These are phyloP conservation scores for Cyphellophora attinorum DNA, from an alignment of 2,329 filamentous ascomycete genomes.

Conservation along the genomic window DNA sequence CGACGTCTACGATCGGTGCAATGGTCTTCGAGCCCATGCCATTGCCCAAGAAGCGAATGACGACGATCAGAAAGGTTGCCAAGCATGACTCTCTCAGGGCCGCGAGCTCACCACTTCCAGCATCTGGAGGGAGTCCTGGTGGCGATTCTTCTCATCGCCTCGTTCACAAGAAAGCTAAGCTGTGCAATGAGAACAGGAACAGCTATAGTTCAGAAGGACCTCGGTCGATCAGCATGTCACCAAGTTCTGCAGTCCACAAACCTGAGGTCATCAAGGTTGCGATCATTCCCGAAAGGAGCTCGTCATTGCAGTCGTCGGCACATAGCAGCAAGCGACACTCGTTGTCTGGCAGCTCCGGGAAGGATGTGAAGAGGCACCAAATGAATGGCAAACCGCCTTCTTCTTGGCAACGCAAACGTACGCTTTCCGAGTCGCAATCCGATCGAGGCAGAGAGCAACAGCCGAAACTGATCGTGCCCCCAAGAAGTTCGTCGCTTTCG, in stretches of 20 bases:
- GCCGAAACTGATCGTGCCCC: conserved; percentile 26
- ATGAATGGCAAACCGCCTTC: conserved; percentile 25
- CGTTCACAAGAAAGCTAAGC: conserved; percentile 40
- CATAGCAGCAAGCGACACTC: conserved; percentile 29
- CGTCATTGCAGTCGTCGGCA: conserved; percentile 31
- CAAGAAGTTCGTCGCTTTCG: conserved; percentile 35
- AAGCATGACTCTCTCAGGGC: conserved; percentile 43
- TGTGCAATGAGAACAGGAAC: conserved; percentile 36
- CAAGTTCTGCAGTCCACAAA: conserved; percentile 21
- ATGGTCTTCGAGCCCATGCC: conserved; percentile 39
- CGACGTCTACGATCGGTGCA: conserved; percentile 46
- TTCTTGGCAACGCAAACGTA: conserved; percentile 25
- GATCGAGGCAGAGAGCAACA: conserved; percentile 22
- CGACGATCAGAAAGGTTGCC: conserved; percentile 43
- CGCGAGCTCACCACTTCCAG: conserved; percentile 33
- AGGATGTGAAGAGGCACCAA: conserved; percentile 24
- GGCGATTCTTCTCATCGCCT: conserved; percentile 39
- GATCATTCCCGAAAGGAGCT: conserved; percentile 37
- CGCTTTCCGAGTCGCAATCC: conserved; percentile 29
- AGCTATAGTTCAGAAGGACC: conserved; percentile 34
- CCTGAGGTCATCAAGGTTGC: conserved; percentile 37
- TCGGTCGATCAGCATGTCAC: conserved; percentile 23
- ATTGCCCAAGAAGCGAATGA: conserved; percentile 33
- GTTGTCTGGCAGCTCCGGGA: conserved; percentile 27
- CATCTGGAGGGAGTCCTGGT: conserved; percentile 27